Base-by-base conservation (phyloP, 208 protist species). In the Kentomonas sorsogonicus region DNA sequence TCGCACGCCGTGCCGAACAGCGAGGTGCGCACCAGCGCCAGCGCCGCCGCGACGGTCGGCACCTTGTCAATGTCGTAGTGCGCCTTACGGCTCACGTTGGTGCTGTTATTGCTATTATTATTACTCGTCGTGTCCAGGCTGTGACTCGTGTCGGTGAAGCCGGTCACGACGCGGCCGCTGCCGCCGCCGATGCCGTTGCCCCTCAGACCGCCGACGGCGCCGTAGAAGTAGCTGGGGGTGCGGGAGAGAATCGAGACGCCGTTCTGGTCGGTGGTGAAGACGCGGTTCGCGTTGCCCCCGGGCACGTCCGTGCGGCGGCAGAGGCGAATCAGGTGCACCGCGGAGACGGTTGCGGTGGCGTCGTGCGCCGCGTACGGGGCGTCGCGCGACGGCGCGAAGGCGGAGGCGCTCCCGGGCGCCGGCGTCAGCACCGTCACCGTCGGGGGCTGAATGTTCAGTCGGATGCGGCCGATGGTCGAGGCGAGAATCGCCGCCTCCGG, bases 1-100 rank as follows among this genome's bases (percentile, higher is more conserved):
- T 69, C 59, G 57, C 82, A 89, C 22, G 63, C 55, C 3, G 66
- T 46, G 25, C 82, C 83, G 63, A 69, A 53, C 22, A 70, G 31
- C 23, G 72, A 65, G 18, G 79, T 69, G 20, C 75, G 74, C 44
- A 90, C 44, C 15, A 90, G 20, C 16, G 83, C 77, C 47, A 90
- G 76, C 10, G 74, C 71, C 10, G 65, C 67, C 3, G 60, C 71
- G 25, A 79, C 46, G 3, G 64, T 74, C 15, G 77, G 69, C 29
- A 77, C 53, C 4, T 52, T 34, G 13, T 52, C 48, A 11, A n/a
- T n/a, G n/a, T n/a, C n/a, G n/a, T n/a, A n/a, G n/a, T n/a, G n/a
- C n/a, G n/a, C n/a, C n/a, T n/a, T n/a, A n/a, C n/a, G n/a, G n/a
- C n/a, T n/a, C n/a, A n/a, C n/a, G n/a, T n/a, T n/a, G n/a, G n/a